phyloP scores from a whole-genome alignment of 768 basidiomycete species.

The Pseudohyphozyma bogoriensis region DNA sequence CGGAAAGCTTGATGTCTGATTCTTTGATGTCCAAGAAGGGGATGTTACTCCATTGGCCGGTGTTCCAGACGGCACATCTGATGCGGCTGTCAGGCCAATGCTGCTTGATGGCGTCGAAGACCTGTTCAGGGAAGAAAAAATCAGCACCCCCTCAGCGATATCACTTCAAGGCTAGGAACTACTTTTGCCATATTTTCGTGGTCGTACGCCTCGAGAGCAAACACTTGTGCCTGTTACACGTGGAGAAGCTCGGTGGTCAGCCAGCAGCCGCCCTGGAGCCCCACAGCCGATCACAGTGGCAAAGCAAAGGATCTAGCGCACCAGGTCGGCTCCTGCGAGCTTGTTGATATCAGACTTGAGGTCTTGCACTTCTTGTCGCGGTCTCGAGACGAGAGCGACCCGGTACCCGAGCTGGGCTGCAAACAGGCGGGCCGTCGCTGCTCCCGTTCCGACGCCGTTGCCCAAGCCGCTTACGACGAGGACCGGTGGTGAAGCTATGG shows the following conservation, averaged over 20 bases:
- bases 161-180: too few relatives aligned
- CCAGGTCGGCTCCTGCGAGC: not conserved
- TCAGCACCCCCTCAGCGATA: too few relatives aligned
- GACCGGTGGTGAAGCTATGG: too few relatives aligned
- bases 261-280: too few relatives aligned
- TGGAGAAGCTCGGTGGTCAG: too few relatives aligned
- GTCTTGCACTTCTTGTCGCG: conserved; percentile 12
- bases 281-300: too few relatives aligned
- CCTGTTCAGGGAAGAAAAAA: too few relatives aligned
- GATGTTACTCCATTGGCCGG: conserved; percentile 25
- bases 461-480: conserved; percentile 18
- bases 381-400: conserved; percentile 20
- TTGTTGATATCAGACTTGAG: conserved; percentile 10
- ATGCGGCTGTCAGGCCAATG: conserved; percentile 13
- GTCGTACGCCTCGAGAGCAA: conserved; percentile 10
- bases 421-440: conserved; percentile 10
- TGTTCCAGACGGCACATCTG: conserved; percentile 24
- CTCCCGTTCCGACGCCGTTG: conserved; percentile 15
- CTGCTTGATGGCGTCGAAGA: not conserved
- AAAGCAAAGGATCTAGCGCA: too few relatives aligned
- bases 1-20: conserved; percentile 9
- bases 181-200: conserved; percentile 2
- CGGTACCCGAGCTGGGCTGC: not conserved
- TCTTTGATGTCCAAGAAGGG: conserved; percentile 26
- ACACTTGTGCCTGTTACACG: conserved; percentile 15